Percentiles rank a stretch among this genome's conserved stretches.
Conservation (phyloP, 2,329 filamentous ascomycete genomes). For the Camptophora hylomeconis region DNA sequence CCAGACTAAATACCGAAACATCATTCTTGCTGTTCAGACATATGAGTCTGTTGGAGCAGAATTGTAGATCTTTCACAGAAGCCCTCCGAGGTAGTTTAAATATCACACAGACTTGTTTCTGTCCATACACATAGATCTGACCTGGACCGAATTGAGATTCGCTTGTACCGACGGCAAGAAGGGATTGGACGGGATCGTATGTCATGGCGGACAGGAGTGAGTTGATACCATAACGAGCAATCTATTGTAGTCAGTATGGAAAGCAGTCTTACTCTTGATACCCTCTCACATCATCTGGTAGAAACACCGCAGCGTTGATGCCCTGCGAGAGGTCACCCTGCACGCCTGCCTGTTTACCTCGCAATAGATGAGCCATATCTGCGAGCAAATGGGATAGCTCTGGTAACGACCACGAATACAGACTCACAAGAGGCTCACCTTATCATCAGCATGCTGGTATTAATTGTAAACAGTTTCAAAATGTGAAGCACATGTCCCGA, state of each 20-base stretch:
- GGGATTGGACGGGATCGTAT: conserved; percentile 87
- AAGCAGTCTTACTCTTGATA: conserved; percentile 16
- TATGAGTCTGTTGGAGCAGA: conserved; percentile 74
- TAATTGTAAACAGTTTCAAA: no score
- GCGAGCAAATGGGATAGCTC: no score
- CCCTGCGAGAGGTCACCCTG: conserved; percentile 79
- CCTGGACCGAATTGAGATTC: conserved; percentile 76
- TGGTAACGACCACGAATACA: no score
- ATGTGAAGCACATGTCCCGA: no score
- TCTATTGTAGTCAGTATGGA: conserved; percentile 22
- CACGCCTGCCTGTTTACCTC: conserved; percentile 87
- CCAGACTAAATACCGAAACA: conserved; percentile 68
- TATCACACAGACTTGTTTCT: conserved; percentile 63
- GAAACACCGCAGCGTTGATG: conserved; percentile 64
- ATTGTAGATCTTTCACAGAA: conserved; percentile 66
- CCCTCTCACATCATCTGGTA: conserved; percentile 59
- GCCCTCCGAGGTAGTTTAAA: conserved; percentile 58
- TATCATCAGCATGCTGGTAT: no score
- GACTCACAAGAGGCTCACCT: no score
- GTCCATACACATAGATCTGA: conserved; percentile 80
- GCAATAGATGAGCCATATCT: conserved; percentile 73
- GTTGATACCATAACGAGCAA: conserved; percentile 69
- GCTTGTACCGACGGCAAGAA: conserved; percentile 81
- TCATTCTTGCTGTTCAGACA: conserved; percentile 80
- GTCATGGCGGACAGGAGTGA: conserved; percentile 64